Base-by-base conservation (phyloP, 129 eudicot genomes). In the Flaveria brownii region DNA sequence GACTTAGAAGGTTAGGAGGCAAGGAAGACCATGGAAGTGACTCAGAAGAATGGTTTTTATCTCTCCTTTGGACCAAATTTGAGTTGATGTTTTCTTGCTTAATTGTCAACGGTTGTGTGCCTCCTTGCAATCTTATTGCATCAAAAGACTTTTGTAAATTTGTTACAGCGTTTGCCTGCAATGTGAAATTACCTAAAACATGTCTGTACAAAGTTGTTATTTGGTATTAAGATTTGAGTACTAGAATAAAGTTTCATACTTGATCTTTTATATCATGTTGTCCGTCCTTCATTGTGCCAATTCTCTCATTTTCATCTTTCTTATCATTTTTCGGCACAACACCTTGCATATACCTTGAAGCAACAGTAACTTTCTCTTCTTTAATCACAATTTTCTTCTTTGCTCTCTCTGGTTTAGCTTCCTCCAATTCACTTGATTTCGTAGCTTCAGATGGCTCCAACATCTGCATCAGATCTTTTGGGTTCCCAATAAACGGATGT, bases 291-390 rank as follows among this genome's bases (percentile, higher is more conserved):
- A 73, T 57, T 61, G 55, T 42, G 60, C 70, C 82, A 71, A 26
- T 73, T 75, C 81, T 76, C 61, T 89, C 87, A 77, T 72, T 70
- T 47, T 80, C 89, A 77, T 77, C 77, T 49, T 77, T 72, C 50
- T 71, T 86, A 68, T 77, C 81, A 59, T 62, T 80, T 63, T 59
- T 80, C 6, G 88, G 70, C 68, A 86, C 62, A 41, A 85, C 54
- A 8, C 96, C 96, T 59, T 86, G 97, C 99, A 91, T 89, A 70
- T 95, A 91, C 96, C 99, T 84, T 2, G 97, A 95, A 11, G 99
- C 82, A 65, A 91, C 99, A 55, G 68, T 80, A 20, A 57, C 86
- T 68, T 91, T 93, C 82, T 91, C 97, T 81, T 95, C 96, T 78
- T 95, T 91, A 41, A 95, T 94, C 13, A 92, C 88, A 22, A 90